These are phyloP conservation scores for Paulownia fortunei DNA, from an alignment of 257 asterid genomes.

Conservation along the genomic window DNA sequence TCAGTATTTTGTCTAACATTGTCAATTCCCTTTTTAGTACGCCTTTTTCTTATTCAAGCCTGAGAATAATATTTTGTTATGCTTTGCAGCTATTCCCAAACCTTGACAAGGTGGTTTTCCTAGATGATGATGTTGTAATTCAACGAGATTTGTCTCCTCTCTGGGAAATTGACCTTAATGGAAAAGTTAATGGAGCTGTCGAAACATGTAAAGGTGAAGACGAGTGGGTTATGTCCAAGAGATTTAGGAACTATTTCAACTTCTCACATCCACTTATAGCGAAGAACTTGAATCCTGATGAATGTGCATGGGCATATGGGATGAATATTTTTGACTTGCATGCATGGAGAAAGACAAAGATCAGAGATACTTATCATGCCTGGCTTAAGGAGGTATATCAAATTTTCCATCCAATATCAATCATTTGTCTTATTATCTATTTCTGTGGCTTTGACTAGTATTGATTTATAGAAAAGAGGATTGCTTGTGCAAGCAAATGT, in stretches of 20 bases:
- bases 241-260: conserved; percentile 90
- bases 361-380: conserved; percentile 86
- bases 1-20: background rate
- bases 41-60: conserved; percentile 7
- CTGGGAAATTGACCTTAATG: conserved; percentile 84
- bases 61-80: conserved; percentile 31
- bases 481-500: conserved; percentile 20
- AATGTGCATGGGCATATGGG: conserved; percentile 99
- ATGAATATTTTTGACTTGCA: conserved; percentile 92
- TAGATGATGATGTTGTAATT: conserved; percentile 95
- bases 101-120: conserved; percentile 95
- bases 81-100: conserved; percentile 92
- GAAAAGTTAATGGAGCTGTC: conserved; percentile 98
- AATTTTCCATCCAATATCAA: background rate
- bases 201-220: conserved; percentile 99
- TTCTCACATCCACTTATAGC: conserved; percentile 89
- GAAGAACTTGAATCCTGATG: conserved; percentile 84
- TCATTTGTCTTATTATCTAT: conserved; percentile 26
- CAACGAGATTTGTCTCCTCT: conserved; percentile 93
- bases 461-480: background rate
- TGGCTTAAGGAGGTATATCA: conserved; percentile 89
- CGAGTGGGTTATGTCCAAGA: conserved; percentile 97
- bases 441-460: conserved; percentile 1
- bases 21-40: conserved; percentile 1
- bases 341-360: conserved; percentile 79